These are phyloP conservation scores for Aeminium ludgeri DNA, from an alignment of 495 filamentous ascomycete species.

Conservation along the genomic window DNA sequence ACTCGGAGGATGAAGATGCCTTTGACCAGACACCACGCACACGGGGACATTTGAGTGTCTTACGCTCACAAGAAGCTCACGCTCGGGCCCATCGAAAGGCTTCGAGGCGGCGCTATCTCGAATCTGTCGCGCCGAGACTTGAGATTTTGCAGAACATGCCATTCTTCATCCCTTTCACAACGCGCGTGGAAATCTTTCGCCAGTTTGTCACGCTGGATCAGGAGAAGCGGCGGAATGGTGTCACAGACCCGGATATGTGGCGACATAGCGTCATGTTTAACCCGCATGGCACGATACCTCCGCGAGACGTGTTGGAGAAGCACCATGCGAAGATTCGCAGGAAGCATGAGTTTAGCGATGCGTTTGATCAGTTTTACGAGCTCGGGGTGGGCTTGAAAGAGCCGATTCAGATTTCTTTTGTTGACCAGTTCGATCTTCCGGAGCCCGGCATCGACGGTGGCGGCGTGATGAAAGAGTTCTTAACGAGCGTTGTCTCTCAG, in stretches of 20 bases:
- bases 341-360: constrained; percentile 71
- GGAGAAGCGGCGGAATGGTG: constrained; percentile 48
- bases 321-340: constrained; percentile 72
- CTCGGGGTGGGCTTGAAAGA: constrained; percentile 78
- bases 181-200: constrained; percentile 83
- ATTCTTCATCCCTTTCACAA: constrained; percentile 87
- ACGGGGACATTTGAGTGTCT: background rate
- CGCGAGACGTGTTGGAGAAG: constrained; percentile 39
- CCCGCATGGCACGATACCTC: constrained; percentile 8
- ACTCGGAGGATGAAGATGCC: constrained; percentile 29
- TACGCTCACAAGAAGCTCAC: constrained; percentile 5
- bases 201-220: constrained; percentile 81
- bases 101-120: constrained; percentile 48
- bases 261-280: constrained; percentile 37
- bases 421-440: constrained; percentile 69
- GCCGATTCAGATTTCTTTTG: constrained; percentile 93
- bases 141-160: constrained; percentile 94
- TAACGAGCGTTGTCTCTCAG: constrained; percentile 76
- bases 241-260: constrained; percentile 66
- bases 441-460: constrained; percentile 96
- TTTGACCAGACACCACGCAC: background rate
- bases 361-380: constrained; percentile 65
- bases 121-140: constrained; percentile 62
- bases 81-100: constrained; percentile 45
- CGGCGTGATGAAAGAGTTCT: constrained; percentile 94